phyloP scores from a whole-genome alignment of 83 land plant genomes.

The Larix sibirica region DNA sequence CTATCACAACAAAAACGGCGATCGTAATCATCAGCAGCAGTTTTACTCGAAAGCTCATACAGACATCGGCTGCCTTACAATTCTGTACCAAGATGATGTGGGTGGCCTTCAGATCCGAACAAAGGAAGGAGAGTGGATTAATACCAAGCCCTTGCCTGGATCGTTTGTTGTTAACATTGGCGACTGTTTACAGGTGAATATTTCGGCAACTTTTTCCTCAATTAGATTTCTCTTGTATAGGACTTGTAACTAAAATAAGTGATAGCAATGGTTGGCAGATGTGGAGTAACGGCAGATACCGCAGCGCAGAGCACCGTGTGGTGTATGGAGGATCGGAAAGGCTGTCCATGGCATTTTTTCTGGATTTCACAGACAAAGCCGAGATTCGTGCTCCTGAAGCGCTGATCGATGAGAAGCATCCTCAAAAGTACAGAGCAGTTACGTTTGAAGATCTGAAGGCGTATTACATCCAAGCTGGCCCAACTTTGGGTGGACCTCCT shows the following conservation, averaged over 20 bases:
- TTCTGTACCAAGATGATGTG: conserved; percentile 25
- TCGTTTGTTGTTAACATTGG: neutral
- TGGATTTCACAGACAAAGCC: neutral
- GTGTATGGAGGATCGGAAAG: neutral
- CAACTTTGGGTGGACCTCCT: neutral
- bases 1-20: neutral
- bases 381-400: neutral
- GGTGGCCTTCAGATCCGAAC: conserved; percentile 22
- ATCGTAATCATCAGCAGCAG: neutral
- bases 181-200: neutral
- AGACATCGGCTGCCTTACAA: conserved; percentile 3
- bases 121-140: neutral
- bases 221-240: too few relatives aligned
- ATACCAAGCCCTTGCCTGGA: neutral
- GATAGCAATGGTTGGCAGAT: neutral
- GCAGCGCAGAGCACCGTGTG: conserved; percentile 2
- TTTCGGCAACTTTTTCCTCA: too few relatives aligned
- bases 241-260: too few relatives aligned
- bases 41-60: conserved; percentile 14
- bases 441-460: neutral
- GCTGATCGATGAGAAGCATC: neutral
- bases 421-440: neutral
- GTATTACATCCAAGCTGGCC: neutral
- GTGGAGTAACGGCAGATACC: conserved; percentile 8
- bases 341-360: neutral